Evolutionary conservation across 495 filamentous ascomycete species (phyloP), one percentile per base, ranked within the genome.

Genomic region (Xylaria cubensis): DNA sequence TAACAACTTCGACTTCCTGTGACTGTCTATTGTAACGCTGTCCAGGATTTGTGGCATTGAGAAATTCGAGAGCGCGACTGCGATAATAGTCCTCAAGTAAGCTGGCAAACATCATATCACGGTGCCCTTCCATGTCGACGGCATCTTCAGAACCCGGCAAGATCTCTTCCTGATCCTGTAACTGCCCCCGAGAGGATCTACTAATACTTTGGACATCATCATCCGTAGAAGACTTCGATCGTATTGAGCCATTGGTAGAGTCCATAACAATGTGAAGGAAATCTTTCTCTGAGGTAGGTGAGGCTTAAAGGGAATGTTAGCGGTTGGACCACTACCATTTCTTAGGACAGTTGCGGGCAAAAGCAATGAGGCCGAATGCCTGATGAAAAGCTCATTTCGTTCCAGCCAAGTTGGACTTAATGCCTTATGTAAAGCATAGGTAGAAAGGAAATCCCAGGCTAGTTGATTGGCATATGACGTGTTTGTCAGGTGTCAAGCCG

Each of bases 41-140:
- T n/a, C 72, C 71, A 34, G 75, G 75, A 41, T 76, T 61, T 26
- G 77, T 69, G 15, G 72, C 53, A 39, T 76, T 77, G 58, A 79
- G 75, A 21, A 74, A 76, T 8, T 79, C 77, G 41, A 76, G 51
- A 53, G 77, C 77, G 12, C 77, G 77, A 53, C 74, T 74, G 36
- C 74, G 74, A 44, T 76, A 73, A 39, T 77, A 76, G 50, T 79
- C 77, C 67, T 79, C 77, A 15, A 79, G 75, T n/a, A 79, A 67
- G 55, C 74, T 75, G 17, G 77, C 77, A 61, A 79, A 69, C 77
- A 79, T 76, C 77, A 79, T 76, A 64, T 77, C 74, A 67, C 77
- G 77, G 73, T 79, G 77, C 69, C 74, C 74, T 58, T 79, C 77
- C 34, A 75, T 44, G 51, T 46, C 42, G 41, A 71, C 69, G 21